Base-by-base conservation (phyloP, 2,329 filamentous ascomycete genomes). In the Fusarium multiceps region DNA sequence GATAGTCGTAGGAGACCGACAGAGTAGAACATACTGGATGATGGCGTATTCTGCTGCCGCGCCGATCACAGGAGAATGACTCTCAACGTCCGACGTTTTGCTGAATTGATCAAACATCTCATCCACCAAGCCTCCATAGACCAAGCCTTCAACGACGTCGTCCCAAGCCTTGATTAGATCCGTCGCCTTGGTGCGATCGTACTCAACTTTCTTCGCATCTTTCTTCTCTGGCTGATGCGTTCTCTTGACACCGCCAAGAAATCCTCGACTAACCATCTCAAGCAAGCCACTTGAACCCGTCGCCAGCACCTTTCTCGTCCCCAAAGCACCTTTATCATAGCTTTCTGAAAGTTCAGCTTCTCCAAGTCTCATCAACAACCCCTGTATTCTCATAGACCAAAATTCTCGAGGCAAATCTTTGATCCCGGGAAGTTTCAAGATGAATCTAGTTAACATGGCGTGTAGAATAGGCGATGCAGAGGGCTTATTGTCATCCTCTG, bases 291-390 rank as follows among this genome's bases (percentile, higher is more conserved):
- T 91, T 12, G 89, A 85, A 0, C 90, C 92, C 9, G 92, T 93
- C 1, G 92, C 88, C 50, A 95, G 80, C 21, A 90, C 92, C 80
- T 93, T 94, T 54, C 92, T 85, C 63, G 90, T 89, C 1, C 92
- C 92, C 70, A 95, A 80, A 1, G 88, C 85, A 16, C 91, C 92
- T 78, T 93, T 93, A 77, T 95, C 92, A 74, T 94, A 95, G 76
- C 91, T 93, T 78, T 95, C 92, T 2, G 91, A 93, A 32, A 95
- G 82, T 53, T 93, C 88, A 3, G 89, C 91, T 32, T 89, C 85
- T 11, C 86, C 89, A 56, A 95, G 81, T 73, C 88, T 84, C 72
- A 82, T 80, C 72, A 93, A 82, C 18, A 93, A 78, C 3, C 85
- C 84, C 69, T 88, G 85, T 25, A 91, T 82, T 46, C 87, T 84